These are phyloP conservation scores for Pharus latifolius DNA, from an alignment of 176 grass and related monocot genomes.

Conservation along the genomic window DNA sequence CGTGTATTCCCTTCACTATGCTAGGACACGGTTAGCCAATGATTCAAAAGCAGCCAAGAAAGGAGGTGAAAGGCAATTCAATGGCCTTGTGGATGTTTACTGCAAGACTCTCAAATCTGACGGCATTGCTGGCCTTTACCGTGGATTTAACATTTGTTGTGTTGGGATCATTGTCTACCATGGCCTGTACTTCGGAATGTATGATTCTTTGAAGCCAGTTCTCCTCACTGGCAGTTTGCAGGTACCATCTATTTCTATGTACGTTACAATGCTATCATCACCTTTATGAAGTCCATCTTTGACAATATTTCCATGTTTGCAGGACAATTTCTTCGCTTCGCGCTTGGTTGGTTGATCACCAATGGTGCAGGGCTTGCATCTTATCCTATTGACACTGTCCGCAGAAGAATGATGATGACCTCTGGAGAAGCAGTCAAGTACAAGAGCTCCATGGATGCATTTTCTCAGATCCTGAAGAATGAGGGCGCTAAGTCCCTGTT, in stretches of 20 bases:
- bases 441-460: constrained; percentile 37
- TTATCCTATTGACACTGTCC: constrained; percentile 40
- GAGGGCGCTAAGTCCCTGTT: constrained; percentile 39
- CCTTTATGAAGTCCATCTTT: too few species aligned
- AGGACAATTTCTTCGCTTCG: constrained; percentile 54
- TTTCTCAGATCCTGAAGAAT: constrained; percentile 37
- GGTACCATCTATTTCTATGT: neutral
- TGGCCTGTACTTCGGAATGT: constrained; percentile 48
- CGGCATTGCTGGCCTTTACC: constrained; percentile 38
- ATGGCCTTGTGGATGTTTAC: constrained; percentile 41
- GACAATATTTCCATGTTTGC: neutral
- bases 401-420: constrained; percentile 59
- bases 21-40: constrained; percentile 31
- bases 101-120: constrained; percentile 28
- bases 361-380: constrained; percentile 44
- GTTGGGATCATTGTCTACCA: too few species aligned
- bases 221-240: constrained; percentile 27
- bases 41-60: constrained; percentile 35
- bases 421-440: constrained; percentile 45
- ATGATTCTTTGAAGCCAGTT: constrained; percentile 43
- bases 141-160: constrained; percentile 38
- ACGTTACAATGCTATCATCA: neutral
- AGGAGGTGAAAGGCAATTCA: constrained; percentile 44
- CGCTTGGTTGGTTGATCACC: too few species aligned
- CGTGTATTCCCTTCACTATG: constrained; percentile 42